Evolutionary conservation across 225 moss, liverwort and hornwort species (phyloP).

Genomic region (Rhytidiadelphus loreus): DNA sequence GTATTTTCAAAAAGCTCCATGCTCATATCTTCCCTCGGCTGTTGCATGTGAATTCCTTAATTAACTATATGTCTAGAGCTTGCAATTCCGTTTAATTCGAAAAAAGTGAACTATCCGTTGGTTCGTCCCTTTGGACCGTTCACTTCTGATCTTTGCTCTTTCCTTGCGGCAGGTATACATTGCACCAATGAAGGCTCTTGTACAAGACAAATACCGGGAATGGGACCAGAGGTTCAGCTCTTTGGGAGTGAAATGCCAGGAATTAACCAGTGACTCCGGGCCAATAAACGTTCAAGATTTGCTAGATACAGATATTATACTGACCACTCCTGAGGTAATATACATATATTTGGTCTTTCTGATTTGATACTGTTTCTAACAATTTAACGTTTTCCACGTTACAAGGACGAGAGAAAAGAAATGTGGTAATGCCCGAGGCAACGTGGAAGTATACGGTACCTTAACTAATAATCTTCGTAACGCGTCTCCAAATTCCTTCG

Average conservation of each 20-base stretch:
- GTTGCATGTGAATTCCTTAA: background rate
- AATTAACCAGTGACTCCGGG: slow-evolving; percentile 82
- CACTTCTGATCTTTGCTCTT: background rate
- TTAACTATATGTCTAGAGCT: background rate
- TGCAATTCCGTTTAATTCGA: background rate
- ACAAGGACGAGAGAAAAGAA: background rate
- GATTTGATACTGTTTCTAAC: background rate
- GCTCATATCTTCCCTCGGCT: background rate
- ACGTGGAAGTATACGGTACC: background rate
- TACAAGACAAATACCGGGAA: slow-evolving; percentile 81
- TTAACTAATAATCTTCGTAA: background rate
- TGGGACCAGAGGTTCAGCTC: slow-evolving; percentile 77
- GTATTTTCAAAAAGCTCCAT: background rate
- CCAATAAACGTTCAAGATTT: slow-evolving; percentile 52
- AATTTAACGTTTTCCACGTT: background rate
- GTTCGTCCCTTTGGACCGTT: background rate
- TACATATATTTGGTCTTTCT: background rate
- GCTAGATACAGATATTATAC: slow-evolving; percentile 70
- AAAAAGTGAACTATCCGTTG: background rate
- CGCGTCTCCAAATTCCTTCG: background rate
- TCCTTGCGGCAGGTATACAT: slow-evolving; percentile 69
- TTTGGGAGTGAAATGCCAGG: slow-evolving; percentile 77
- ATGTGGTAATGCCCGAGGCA: background rate
- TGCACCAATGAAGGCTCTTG: slow-evolving; percentile 90
- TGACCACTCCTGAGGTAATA: slow-evolving; percentile 90